These are phyloP conservation scores for Samsoniella hepiali DNA, from an alignment of 2,329 filamentous ascomycete species.

Conservation along the genomic window DNA sequence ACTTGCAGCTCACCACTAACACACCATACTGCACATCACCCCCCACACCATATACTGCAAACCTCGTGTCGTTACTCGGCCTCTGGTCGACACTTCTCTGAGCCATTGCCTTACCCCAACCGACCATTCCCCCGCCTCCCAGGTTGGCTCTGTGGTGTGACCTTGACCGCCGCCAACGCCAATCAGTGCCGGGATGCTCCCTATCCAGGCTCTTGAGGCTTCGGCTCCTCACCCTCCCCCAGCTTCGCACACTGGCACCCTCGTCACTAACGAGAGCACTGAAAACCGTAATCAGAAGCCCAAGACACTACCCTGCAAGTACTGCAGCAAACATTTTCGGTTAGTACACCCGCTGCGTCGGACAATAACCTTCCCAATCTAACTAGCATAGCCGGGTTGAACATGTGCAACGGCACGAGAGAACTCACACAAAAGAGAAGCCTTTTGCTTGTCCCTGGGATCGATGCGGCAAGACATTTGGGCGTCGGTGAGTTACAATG, in stretches of 20 bases:
- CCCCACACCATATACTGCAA: constrained; percentile 13
- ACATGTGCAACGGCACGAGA: constrained; percentile 62
- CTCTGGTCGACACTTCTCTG: background rate
- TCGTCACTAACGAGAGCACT: constrained; percentile 42
- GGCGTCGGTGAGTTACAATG: constrained; percentile 51
- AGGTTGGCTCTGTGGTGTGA: constrained; percentile 5
- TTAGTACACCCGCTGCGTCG: constrained; percentile 26
- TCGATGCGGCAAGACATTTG: constrained; percentile 61
- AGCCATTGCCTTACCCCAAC: constrained; percentile 11
- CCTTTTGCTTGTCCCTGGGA: constrained; percentile 59
- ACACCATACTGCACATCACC: background rate
- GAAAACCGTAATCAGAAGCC: constrained; percentile 57
- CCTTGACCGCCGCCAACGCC: constrained; percentile 5
- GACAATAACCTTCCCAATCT: constrained; percentile 3
- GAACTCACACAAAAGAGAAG: constrained; percentile 64
- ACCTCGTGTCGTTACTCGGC: background rate
- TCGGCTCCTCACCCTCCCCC: constrained; percentile 33
- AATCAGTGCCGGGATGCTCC: constrained; percentile 44
- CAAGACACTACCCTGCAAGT: constrained; percentile 60
- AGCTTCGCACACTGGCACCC: constrained; percentile 23
- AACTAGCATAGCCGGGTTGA: constrained; percentile 52
- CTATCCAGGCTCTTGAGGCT: constrained; percentile 51
- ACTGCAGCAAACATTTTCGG: constrained; percentile 62
- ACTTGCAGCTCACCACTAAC: constrained; percentile 15
- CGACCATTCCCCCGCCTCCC: background rate